These are phyloP conservation scores for Bruguiera gymnorhiza DNA, from an alignment of 345 rosid genomes.

Conservation along the genomic window DNA sequence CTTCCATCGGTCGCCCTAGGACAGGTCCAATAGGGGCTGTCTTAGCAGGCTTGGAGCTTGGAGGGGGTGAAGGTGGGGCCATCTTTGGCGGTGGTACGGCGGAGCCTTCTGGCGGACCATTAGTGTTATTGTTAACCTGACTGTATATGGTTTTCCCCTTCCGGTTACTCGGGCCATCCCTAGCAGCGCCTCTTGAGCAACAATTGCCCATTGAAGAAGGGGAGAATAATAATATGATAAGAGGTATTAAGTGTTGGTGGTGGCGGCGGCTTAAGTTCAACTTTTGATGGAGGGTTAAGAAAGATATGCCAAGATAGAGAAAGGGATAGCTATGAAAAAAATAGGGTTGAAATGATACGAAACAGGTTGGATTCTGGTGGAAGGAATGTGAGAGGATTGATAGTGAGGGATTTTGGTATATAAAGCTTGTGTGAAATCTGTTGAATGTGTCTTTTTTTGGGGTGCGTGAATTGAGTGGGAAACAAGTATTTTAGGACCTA, in stretches of 20 bases:
- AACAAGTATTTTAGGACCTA: conserved; percentile 4
- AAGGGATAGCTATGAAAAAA: neutral
- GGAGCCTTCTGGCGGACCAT: neutral
- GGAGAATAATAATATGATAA: neutral
- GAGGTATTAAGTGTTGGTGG: neutral
- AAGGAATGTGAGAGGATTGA: conserved; percentile 13
- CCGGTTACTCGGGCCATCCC: conserved; percentile 19
- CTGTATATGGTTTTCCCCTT: conserved; percentile 27
- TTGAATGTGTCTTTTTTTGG: conserved; percentile 11
- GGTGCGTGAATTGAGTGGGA: conserved; percentile 1
- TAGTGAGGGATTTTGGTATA: conserved; percentile 17
- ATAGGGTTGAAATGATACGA: conserved; percentile 18
- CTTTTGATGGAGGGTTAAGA: neutral
- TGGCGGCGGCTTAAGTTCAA: neutral
- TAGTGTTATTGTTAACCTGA: conserved; percentile 6
- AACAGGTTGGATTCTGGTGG: conserved; percentile 13
- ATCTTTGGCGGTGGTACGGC: conserved; percentile 11
- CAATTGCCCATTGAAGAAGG: conserved; percentile 59
- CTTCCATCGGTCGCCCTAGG: conserved; percentile 90
- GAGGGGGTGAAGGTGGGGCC: conserved; percentile 19
- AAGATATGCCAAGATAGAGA: neutral
- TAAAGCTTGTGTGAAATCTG: neutral
- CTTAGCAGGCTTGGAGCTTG: conserved; percentile 31
- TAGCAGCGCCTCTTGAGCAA: conserved; percentile 50
- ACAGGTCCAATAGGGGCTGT: conserved; percentile 59